Conservation (phyloP, 495 filamentous ascomycete genomes). For the Penicillium parvum region DNA sequence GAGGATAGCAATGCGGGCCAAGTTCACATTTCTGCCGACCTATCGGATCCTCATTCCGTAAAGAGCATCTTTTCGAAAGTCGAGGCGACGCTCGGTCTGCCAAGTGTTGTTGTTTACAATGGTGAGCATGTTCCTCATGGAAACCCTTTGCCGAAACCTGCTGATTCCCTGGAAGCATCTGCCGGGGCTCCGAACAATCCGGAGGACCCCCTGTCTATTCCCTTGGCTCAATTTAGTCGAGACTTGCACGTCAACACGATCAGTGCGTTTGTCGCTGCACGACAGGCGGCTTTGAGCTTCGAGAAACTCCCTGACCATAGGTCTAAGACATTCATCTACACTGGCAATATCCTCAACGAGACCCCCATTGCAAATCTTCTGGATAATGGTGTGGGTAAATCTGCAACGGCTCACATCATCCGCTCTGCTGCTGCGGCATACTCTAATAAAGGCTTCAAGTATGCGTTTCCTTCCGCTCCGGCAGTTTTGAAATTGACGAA, state of each 20-base stretch:
- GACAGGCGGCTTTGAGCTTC: constrained; percentile 39
- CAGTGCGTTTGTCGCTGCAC: constrained; percentile 42
- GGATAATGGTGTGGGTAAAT: constrained; percentile 40
- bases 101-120: constrained; percentile 50
- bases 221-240: constrained; percentile 30
- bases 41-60: constrained; percentile 36
- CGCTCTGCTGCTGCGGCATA: constrained; percentile 36
- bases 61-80: constrained; percentile 35
- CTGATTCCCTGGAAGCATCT: neutral
- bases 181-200: constrained; percentile 9
- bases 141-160: neutral
- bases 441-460: constrained; percentile 45
- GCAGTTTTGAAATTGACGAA: neutral
- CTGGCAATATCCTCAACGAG: constrained; percentile 44
- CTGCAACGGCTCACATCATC: constrained; percentile 43
- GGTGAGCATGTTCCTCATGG: constrained; percentile 21
- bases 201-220: constrained; percentile 30
- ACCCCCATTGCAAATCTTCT: constrained; percentile 28
- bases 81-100: constrained; percentile 31
- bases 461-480: constrained; percentile 3
- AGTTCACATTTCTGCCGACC: constrained; percentile 36
- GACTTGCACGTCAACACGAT: constrained; percentile 41
- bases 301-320: constrained; percentile 28
- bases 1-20: neutral
- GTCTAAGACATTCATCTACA: constrained; percentile 46